phyloP scores from a whole-genome alignment of 2,329 filamentous ascomycete species.

The Fusarium multiceps region DNA sequence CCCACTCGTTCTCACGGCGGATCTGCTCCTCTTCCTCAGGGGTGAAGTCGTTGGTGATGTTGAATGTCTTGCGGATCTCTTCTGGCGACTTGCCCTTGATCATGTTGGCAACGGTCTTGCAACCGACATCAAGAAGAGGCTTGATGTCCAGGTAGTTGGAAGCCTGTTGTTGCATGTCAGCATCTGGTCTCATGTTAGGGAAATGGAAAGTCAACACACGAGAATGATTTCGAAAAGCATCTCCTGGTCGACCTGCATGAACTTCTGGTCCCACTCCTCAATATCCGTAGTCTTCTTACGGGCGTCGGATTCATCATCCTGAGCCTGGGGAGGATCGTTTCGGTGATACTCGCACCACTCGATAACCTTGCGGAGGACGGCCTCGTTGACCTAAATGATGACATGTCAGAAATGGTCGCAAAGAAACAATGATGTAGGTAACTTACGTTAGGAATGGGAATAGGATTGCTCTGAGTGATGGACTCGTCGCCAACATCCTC shows the following conservation, averaged over 20 bases:
- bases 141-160: slow-evolving; percentile 99
- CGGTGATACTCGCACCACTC: slow-evolving; percentile 98
- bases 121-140: slow-evolving; percentile 94
- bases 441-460: slow-evolving; percentile 86
- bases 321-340: slow-evolving; percentile 81
- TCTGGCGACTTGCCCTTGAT: slow-evolving; percentile 99
- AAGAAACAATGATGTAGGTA: slow-evolving; percentile 7
- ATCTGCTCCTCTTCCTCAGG: slow-evolving; percentile 99
- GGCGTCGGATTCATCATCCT: slow-evolving; percentile 91
- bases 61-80: slow-evolving; percentile 99
- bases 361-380: slow-evolving; percentile 93
- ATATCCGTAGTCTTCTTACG: slow-evolving; percentile 99
- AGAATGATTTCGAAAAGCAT: slow-evolving; percentile 99
- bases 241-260: slow-evolving; percentile 99
- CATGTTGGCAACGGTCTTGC: slow-evolving; percentile 99
- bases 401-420: slow-evolving; percentile 29
- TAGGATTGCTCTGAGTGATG: slow-evolving; percentile 69
- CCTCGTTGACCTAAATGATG: slow-evolving; percentile 80
- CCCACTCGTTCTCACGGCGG: slow-evolving; percentile 90
- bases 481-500: slow-evolving; percentile 83
- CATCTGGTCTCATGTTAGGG: background rate
- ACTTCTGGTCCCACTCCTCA: slow-evolving; percentile 99
- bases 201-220: slow-evolving; percentile 62
- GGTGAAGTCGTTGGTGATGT: slow-evolving; percentile 99
- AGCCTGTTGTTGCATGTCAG: slow-evolving; percentile 66